Percentiles rank a stretch among this genome's conserved stretches.
These are phyloP conservation scores for Apodospora peruviana DNA, from an alignment of 495 filamentous ascomycete species.

Conservation along the genomic window DNA sequence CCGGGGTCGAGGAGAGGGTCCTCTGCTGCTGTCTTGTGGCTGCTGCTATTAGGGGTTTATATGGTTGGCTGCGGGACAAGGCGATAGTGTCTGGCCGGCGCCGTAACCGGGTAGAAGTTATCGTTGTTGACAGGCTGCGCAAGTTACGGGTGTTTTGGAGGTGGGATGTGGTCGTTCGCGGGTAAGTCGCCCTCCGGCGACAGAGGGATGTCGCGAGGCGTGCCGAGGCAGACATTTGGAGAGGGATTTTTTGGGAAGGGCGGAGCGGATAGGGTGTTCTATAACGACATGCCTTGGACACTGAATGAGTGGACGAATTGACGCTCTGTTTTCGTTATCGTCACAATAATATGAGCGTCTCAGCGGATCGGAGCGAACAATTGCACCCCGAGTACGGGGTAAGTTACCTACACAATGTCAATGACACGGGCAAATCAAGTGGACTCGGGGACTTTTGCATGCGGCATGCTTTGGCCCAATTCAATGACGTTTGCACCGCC, in stretches of 20 bases:
- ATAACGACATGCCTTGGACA: background rate
- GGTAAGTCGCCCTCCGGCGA: constrained; percentile 12
- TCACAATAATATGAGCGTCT: no score
- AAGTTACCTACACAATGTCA: background rate
- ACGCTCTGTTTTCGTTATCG: background rate
- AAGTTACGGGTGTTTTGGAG: constrained; percentile 10
- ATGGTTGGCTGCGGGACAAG: background rate
- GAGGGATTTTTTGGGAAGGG: background rate
- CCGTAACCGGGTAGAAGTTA: background rate
- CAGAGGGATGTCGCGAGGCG: constrained; percentile 25
- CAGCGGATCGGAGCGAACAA: no score
- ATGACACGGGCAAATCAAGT: background rate
- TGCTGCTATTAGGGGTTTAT: background rate
- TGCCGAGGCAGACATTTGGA: constrained; percentile 20
- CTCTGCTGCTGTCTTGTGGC: no score
- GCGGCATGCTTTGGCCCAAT: no score
- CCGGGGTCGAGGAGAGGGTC: constrained; percentile 27
- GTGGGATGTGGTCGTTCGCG: background rate
- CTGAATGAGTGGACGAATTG: background rate
- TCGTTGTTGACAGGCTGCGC: constrained; percentile 8
- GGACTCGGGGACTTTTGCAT: no score
- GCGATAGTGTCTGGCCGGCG: background rate
- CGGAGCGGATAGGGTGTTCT: no score
- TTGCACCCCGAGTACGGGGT: no score
- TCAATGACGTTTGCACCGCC: constrained; percentile 23